These are phyloP conservation scores for Jamesozyma hellenica DNA, from an alignment of 805 yeast genomes.

Conservation along the genomic window DNA sequence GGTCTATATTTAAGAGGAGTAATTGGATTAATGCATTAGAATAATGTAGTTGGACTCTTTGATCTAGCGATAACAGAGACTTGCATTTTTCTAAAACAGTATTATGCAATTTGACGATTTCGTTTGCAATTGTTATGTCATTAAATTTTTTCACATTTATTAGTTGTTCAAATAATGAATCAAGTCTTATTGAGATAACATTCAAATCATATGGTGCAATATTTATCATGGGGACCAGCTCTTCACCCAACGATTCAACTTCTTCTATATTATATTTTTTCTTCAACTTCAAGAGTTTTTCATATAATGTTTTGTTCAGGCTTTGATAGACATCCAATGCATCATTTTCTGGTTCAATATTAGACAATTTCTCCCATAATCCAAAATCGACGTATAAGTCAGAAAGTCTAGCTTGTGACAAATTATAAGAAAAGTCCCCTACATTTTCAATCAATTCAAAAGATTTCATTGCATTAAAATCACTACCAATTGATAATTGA, in stretches of 20 bases:
- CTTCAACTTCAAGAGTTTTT: constrained; percentile 3
- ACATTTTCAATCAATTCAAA: constrained; percentile 35
- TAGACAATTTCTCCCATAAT: constrained; percentile 31
- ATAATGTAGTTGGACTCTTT: constrained; percentile 24
- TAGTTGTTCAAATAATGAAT: constrained; percentile 10
- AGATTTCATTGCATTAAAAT: constrained; percentile 41
- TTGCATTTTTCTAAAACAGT: constrained; percentile 21
- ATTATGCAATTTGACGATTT: constrained; percentile 16
- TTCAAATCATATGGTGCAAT: constrained; percentile 37
- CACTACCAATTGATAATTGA: constrained; percentile 47
- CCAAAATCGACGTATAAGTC: constrained; percentile 48
- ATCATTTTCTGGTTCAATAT: constrained; percentile 7
- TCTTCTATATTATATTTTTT: constrained; percentile 2
- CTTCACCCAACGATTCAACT: constrained; percentile 18
- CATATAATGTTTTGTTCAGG: constrained; percentile 10
- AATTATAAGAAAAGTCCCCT: constrained; percentile 24
- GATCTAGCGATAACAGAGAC: constrained; percentile 17
- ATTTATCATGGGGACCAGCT: constrained; percentile 29
- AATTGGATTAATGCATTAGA: constrained; percentile 33
- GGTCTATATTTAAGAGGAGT: constrained; percentile 44
- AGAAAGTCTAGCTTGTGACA: constrained; percentile 41
- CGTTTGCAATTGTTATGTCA: constrained; percentile 15
- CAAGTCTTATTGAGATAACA: constrained; percentile 22
- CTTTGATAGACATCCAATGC: constrained; percentile 9
- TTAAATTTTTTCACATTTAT: constrained; percentile 21